Evolutionary conservation across 2,329 filamentous ascomycete genomes (phyloP).

Genomic region (Xylaria sp.): DNA sequence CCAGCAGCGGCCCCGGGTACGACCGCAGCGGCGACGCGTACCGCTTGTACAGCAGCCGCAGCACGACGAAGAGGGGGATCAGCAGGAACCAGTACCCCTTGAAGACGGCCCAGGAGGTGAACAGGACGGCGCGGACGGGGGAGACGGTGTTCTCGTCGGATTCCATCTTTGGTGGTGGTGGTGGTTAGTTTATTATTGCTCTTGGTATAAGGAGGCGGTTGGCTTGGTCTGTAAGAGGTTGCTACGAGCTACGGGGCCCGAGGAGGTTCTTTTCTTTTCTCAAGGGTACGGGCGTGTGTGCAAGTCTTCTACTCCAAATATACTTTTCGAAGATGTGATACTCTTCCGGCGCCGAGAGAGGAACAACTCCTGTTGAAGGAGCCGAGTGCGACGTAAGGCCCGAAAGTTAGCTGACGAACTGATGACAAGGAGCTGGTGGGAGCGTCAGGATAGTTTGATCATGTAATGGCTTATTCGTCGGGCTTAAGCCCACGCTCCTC

Average conservation of each 20-base stretch:
- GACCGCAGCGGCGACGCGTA: conserved; percentile 39
- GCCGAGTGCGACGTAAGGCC: conserved; percentile 18
- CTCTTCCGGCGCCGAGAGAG: conserved; percentile 7
- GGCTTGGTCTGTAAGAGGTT: not conserved
- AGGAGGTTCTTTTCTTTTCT: not conserved
- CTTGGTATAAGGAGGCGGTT: conserved; percentile 3
- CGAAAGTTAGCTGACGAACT: conserved; percentile 11
- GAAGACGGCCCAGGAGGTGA: conserved; percentile 36
- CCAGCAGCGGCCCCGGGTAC: conserved; percentile 35
- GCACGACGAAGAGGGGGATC: conserved; percentile 33
- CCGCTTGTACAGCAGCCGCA: conserved; percentile 37
- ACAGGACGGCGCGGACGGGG: conserved; percentile 34
- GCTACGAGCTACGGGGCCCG: conserved; percentile 2
- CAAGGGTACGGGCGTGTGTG: not conserved
- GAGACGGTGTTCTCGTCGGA: conserved; percentile 33
- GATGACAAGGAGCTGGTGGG: conserved; percentile 12
- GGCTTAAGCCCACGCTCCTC: too few species aligned
- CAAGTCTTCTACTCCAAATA: not conserved
- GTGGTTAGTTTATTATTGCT: not conserved
- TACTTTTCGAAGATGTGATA: conserved; percentile 9
- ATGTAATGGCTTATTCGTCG: conserved; percentile 23
- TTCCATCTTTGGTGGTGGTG: conserved; percentile 20
- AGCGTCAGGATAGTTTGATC: conserved; percentile 21
- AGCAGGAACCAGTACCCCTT: conserved; percentile 38
- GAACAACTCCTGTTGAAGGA: conserved; percentile 34